Percentiles rank a stretch among this genome's conserved stretches.
Conservation (phyloP, 208 protist genomes). For the Crithidia bombi region DNA sequence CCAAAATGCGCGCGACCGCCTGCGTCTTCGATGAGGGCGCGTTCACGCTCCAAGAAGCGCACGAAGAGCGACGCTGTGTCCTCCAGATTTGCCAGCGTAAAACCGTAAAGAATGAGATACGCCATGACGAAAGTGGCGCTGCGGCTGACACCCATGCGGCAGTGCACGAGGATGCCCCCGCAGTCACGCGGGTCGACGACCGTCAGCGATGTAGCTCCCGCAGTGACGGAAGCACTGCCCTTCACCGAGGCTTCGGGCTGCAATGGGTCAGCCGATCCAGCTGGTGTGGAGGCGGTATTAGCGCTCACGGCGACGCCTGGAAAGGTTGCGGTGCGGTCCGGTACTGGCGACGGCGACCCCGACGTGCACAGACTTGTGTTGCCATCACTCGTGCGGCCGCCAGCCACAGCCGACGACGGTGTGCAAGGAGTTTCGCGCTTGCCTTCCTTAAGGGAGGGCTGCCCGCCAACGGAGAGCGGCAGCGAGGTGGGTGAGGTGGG, state of each 20-base stretch:
- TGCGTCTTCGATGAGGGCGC: conserved; percentile 22
- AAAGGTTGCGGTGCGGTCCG: conserved; percentile 20
- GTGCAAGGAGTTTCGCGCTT: conserved; percentile 29
- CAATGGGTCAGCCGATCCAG: not conserved
- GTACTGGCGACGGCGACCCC: conserved; percentile 21
- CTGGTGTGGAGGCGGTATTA: not conserved
- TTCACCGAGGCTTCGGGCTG: not conserved
- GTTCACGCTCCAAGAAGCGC: conserved; percentile 27
- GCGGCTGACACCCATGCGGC: conserved; percentile 82
- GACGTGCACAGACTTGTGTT: conserved; percentile 16
- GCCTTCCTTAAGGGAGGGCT: conserved; percentile 34
- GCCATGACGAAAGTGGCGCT: conserved; percentile 78
- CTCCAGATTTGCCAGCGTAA: conserved; percentile 29
- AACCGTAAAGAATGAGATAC: conserved; percentile 84
- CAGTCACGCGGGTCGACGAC: conserved; percentile 39
- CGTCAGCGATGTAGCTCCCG: not conserved
- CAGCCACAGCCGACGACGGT: conserved; percentile 2
- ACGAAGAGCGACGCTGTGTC: conserved; percentile 31
- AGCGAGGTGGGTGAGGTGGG: conserved; percentile 13
- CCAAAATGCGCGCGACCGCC: conserved; percentile 14
- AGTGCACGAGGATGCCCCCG: conserved; percentile 83
- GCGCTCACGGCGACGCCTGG: conserved; percentile 3
- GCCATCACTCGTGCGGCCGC: conserved; percentile 4
- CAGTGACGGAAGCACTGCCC: not conserved
- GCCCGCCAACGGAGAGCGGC: conserved; percentile 23